phyloP scores from a whole-genome alignment of 176 grass and related monocot species.

The Calamus simplicifolius region DNA sequence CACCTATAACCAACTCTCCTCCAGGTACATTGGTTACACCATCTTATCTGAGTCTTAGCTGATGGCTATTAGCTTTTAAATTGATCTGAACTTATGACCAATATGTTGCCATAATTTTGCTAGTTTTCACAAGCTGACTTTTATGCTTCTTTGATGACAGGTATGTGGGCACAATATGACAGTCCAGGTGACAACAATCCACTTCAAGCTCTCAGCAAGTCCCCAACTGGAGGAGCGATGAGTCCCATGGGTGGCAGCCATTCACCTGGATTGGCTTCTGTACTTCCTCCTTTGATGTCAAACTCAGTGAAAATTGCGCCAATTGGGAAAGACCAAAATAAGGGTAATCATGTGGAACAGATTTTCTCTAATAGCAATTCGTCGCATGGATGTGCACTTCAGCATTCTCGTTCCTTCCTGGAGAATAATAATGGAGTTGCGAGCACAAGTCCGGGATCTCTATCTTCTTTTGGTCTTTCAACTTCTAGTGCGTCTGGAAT shows the following conservation, averaged over 20 bases:
- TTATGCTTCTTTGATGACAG: conserved; percentile 19
- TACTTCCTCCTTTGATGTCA: conserved; percentile 20
- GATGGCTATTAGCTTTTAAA: no score
- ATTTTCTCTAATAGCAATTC: neutral
- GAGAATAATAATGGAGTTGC: conserved; percentile 26
- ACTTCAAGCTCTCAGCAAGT: conserved; percentile 23
- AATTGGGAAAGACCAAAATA: conserved; percentile 32
- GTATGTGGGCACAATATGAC: conserved; percentile 34
- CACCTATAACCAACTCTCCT: conserved; percentile 33
- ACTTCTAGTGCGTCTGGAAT: conserved; percentile 26
- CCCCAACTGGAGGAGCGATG: conserved; percentile 20
- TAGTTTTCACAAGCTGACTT: conserved; percentile 4
- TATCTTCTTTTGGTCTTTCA: conserved; percentile 21
- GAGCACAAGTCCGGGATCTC: conserved; percentile 7
- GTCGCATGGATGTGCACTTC: conserved; percentile 14
- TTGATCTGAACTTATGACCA: no score
- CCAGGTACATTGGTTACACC: conserved; percentile 25
- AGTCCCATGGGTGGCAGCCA: conserved; percentile 24
- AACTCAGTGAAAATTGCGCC: conserved; percentile 21
- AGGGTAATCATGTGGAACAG: conserved; percentile 11
- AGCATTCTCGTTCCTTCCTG: conserved; percentile 36
- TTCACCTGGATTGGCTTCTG: conserved; percentile 34
- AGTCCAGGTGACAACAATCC: conserved; percentile 33
- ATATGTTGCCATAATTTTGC: neutral
- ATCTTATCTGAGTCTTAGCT: neutral